Conservation (phyloP, 768 basidiomycete genomes). For the Boletus sp. region DNA sequence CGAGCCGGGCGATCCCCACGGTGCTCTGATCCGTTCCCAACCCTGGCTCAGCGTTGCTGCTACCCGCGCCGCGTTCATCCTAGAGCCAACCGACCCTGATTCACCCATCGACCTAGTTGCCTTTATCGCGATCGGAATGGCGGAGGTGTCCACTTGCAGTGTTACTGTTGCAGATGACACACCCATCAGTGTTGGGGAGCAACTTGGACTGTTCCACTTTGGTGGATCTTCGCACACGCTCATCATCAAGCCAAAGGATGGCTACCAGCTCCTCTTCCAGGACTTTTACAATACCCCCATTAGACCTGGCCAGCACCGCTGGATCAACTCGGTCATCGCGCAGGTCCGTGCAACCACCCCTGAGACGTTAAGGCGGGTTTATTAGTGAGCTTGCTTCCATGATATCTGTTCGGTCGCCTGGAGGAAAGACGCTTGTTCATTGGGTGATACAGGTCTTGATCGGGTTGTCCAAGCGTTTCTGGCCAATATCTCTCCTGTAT, state of each 20-base stretch:
- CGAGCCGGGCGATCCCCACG: conserved; percentile 10
- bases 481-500: not conserved
- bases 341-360: not conserved
- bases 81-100: conserved; percentile 39
- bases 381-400: not conserved
- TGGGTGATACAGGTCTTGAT: not conserved
- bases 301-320: not conserved
- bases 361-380: not conserved
- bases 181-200: not conserved
- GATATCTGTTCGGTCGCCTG: not conserved
- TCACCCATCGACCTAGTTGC: conserved; percentile 49
- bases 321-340: conserved; percentile 1
- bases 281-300: conserved; percentile 2
- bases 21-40: conserved; percentile 30
- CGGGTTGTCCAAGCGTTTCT: not conserved
- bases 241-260: conserved; percentile 28
- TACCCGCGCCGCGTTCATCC: conserved; percentile 51
- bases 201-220: conserved; percentile 57
- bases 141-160: not conserved
- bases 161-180: not conserved
- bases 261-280: conserved; percentile 11
- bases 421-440: not conserved
- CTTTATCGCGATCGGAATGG: conserved; percentile 37
- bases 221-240: conserved; percentile 51
- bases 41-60: conserved; percentile 44